phyloP scores from a whole-genome alignment of 257 asterid species.

The Solanum dulcamara region DNA sequence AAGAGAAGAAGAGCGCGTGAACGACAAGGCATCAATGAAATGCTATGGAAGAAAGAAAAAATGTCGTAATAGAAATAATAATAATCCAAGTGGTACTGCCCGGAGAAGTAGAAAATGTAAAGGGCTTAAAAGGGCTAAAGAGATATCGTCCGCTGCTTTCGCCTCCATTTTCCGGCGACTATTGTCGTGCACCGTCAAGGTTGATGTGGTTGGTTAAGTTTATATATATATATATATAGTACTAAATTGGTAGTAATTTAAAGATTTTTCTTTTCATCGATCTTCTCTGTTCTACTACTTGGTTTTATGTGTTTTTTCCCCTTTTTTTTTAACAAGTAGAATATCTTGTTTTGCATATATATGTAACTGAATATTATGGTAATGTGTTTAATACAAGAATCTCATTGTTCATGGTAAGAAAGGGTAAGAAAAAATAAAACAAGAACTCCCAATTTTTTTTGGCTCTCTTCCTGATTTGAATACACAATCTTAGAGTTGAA shows the following conservation, averaged over 20 bases:
- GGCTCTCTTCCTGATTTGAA: no score
- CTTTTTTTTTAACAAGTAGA: not conserved
- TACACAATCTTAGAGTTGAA: no score
- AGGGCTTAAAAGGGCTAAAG: slow-evolving; percentile 32
- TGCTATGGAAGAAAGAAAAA: slow-evolving; percentile 30
- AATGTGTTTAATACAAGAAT: not conserved
- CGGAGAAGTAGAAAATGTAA: slow-evolving; percentile 1
- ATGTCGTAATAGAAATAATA: not conserved
- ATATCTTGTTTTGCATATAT: not conserved
- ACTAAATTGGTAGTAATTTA: not conserved
- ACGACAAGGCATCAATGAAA: slow-evolving; percentile 15
- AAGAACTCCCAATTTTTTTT: no score
- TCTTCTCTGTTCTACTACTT: not conserved
- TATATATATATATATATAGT: not conserved
- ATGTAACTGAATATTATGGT: not conserved
- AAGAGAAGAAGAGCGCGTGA: slow-evolving; percentile 33
- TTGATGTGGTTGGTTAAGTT: slow-evolving; percentile 62
- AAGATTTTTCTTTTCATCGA: not conserved
- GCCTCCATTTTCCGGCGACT: slow-evolving; percentile 52
- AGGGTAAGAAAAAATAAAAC: no score
- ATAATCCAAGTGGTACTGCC: not conserved
- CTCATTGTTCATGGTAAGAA: no score
- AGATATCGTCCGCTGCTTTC: slow-evolving; percentile 25
- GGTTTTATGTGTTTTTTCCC: not conserved
- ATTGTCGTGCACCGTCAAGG: slow-evolving; percentile 68